Evolutionary conservation across 208 protist species (phyloP).

Genomic region (Crithidia bombi): DNA sequence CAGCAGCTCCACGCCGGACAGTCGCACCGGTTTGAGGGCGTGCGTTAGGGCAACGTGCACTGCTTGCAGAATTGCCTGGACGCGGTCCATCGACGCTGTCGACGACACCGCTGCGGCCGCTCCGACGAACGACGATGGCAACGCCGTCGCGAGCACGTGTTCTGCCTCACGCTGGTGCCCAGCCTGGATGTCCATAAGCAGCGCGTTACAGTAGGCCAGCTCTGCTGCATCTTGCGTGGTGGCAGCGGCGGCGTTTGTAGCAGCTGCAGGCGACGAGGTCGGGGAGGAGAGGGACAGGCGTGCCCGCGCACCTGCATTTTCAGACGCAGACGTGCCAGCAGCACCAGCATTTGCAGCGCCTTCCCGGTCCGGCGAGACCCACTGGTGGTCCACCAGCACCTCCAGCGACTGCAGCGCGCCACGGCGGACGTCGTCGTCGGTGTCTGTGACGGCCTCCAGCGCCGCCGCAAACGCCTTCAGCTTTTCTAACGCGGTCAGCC

Average conservation of each 20-base stretch:
- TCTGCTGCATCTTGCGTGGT: constrained; percentile 20
- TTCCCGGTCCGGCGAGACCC: constrained; percentile 26
- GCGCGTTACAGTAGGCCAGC: constrained; percentile 23
- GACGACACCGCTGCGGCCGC: background rate
- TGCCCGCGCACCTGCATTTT: too few species aligned
- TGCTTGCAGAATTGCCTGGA: constrained; percentile 47
- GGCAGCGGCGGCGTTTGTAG: too few species aligned
- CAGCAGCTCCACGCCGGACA: constrained; percentile 64
- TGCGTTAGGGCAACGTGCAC: constrained; percentile 75
- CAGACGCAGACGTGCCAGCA: too few species aligned
- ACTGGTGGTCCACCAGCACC: constrained; percentile 40
- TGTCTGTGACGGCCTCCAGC: constrained; percentile 77
- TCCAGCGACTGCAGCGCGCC: constrained; percentile 49
- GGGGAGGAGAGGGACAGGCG: background rate
- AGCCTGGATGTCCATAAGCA: constrained; percentile 7
- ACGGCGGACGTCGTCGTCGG: constrained; percentile 65
- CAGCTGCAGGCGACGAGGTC: too few species aligned
- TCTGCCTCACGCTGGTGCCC: background rate
- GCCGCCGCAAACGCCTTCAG: constrained; percentile 62
- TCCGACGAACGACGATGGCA: background rate
- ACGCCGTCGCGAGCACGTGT: background rate
- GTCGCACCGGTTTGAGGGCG: constrained; percentile 61
- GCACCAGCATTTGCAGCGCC: background rate
- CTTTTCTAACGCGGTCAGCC: constrained; percentile 54
- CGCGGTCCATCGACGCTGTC: constrained; percentile 38